Percentiles rank a stretch among this genome's conserved stretches.
Evolutionary conservation across 2,329 filamentous ascomycete genomes (phyloP).

Genomic region (Dactylellina leptospora): DNA sequence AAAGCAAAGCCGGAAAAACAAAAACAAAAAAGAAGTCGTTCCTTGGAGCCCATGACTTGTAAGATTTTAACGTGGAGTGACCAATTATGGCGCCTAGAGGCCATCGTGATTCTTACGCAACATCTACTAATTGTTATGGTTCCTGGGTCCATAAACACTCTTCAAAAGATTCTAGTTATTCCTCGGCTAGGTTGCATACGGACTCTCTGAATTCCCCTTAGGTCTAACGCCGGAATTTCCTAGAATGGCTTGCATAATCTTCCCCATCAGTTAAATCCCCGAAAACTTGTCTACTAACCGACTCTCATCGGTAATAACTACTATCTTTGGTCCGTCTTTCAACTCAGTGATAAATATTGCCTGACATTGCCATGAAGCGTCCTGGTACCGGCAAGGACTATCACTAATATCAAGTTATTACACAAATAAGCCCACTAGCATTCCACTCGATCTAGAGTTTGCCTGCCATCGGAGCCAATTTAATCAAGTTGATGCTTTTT

Average conservation of each 20-base stretch:
- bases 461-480: not conserved
- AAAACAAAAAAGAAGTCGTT: no score
- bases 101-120: conserved; percentile 34
- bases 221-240: not conserved
- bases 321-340: conserved; percentile 17
- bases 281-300: not conserved
- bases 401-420: not conserved
- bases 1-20: no score
- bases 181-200: not conserved
- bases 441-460: not conserved
- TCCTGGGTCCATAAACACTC: conserved; percentile 38
- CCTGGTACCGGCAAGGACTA: not conserved
- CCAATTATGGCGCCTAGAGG: not conserved
- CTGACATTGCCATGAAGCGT: not conserved
- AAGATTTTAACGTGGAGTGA: not conserved
- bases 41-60: conserved; percentile 19
- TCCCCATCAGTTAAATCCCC: conserved; percentile 9
- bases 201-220: not conserved
- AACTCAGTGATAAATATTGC: conserved; percentile 12
- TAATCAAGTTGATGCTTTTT: not conserved
- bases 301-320: conserved; percentile 27
- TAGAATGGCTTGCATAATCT: conserved; percentile 7
- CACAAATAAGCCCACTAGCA: not conserved
- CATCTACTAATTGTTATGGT: not conserved
- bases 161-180: not conserved